Conservation (phyloP, 306 rosid genomes). For the Acacia melanoxylon region DNA sequence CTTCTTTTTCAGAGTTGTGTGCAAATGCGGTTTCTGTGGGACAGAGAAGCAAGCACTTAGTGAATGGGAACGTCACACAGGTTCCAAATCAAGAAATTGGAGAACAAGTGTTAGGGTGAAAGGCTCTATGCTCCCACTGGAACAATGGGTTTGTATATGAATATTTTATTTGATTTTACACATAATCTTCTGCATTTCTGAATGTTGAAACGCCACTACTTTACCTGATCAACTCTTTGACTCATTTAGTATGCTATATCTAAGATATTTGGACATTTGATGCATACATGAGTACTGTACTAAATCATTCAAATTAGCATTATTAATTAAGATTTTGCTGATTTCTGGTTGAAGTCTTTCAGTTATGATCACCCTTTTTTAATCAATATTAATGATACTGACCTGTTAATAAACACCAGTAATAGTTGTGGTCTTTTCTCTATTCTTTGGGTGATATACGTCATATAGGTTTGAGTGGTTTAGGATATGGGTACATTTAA, state of each 20-base stretch:
- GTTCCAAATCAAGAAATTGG: conserved; percentile 95
- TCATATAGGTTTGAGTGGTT: neutral
- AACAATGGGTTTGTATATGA: conserved; percentile 90
- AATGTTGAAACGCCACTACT: neutral
- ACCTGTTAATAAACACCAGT: neutral
- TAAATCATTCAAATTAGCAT: neutral
- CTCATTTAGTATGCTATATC: neutral
- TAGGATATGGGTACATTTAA: neutral
- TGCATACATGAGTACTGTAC: neutral
- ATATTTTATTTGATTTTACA: conserved; percentile 25
- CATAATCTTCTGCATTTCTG: conserved; percentile 25
- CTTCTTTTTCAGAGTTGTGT: conserved; percentile 75
- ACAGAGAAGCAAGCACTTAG: conserved; percentile 95
- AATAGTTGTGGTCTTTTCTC: neutral
- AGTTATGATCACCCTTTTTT: neutral
- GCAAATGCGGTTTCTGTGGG: conserved; percentile 94
- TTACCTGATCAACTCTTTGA: conserved; percentile 23
- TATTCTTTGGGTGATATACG: conserved; percentile 1
- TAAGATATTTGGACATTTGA: conserved; percentile 16
- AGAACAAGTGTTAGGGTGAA: conserved; percentile 86
- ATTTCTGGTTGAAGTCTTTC: conserved; percentile 8
- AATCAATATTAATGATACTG: conserved; percentile 5
- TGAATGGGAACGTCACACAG: conserved; percentile 95
- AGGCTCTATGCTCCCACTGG: conserved; percentile 87
- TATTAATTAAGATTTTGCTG: neutral